phyloP scores from a whole-genome alignment of 2,329 filamentous ascomycete species.

The Cadophora sp. region DNA sequence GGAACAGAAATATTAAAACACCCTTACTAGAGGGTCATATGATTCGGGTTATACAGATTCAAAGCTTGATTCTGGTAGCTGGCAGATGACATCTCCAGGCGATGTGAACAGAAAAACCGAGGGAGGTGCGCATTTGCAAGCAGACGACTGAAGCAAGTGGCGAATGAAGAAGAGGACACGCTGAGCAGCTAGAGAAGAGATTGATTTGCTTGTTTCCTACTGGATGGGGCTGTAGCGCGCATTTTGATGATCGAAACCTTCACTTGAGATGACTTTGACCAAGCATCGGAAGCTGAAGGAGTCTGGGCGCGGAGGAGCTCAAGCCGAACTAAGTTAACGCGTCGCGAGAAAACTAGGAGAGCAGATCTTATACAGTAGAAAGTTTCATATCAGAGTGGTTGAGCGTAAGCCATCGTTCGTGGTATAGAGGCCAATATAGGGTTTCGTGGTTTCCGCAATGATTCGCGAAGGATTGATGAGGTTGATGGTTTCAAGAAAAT shows the following conservation, averaged over 20 bases:
- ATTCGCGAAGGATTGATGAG: not conserved
- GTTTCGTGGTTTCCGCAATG: not conserved
- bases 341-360: constrained; percentile 13
- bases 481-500: not conserved
- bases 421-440: not conserved
- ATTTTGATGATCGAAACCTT: not conserved
- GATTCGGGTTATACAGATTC: constrained; percentile 8
- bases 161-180: not conserved
- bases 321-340: not conserved
- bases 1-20: constrained; percentile 18
- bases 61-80: constrained; percentile 21
- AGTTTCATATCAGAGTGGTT: constrained; percentile 25
- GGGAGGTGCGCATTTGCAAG: not conserved
- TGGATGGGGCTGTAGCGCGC: not conserved
- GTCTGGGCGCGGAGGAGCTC: not conserved
- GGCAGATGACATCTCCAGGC: constrained; percentile 6
- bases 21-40: constrained; percentile 19
- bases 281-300: not conserved
- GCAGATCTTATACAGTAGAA: constrained; percentile 17
- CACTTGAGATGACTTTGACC: not conserved
- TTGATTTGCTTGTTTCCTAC: not conserved
- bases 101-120: not conserved
- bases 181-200: not conserved
- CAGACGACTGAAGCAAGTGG: not conserved
- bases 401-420: not conserved